Conservation (phyloP, 768 basidiomycete genomes). For the Leccinum subtestaceum region DNA sequence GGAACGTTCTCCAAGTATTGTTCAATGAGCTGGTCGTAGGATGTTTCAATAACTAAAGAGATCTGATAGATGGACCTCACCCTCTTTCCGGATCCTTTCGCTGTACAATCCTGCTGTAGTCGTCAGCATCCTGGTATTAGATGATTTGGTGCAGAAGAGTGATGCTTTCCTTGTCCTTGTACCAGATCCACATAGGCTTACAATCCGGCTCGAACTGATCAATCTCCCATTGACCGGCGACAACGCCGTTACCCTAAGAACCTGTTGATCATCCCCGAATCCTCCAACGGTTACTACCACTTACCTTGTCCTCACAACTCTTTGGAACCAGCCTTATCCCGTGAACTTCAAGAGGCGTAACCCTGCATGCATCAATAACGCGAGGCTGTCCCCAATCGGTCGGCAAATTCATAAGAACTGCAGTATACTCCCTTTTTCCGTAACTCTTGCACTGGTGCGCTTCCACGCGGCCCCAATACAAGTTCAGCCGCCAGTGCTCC, state of each 20-base stretch:
- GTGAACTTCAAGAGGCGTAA: constrained; percentile 25
- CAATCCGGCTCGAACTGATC: no score
- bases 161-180: constrained; percentile 29
- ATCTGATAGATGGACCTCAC: constrained; percentile 6
- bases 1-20: constrained; percentile 30
- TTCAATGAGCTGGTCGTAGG: constrained; percentile 26
- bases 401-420: constrained; percentile 30
- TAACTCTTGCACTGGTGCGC: constrained; percentile 27
- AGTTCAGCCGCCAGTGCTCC: constrained; percentile 18
- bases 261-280: neutral
- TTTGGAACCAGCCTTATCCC: constrained; percentile 15
- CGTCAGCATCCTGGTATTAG: neutral
- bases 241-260: constrained; percentile 11
- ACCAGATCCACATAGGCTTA: constrained; percentile 22
- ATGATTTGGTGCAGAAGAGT: neutral
- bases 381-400: constrained; percentile 12
- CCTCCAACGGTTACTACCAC: neutral
- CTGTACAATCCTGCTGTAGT: constrained; percentile 24
- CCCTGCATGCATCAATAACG: constrained; percentile 25
- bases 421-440: constrained; percentile 30
- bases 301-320: constrained; percentile 23
- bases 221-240: constrained; percentile 18
- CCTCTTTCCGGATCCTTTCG: constrained; percentile 23
- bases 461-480: constrained; percentile 23
- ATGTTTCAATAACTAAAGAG: neutral